Evolutionary conservation across 495 filamentous ascomycete species (phyloP).

Genomic region (Aspergillus heteromorphus): DNA sequence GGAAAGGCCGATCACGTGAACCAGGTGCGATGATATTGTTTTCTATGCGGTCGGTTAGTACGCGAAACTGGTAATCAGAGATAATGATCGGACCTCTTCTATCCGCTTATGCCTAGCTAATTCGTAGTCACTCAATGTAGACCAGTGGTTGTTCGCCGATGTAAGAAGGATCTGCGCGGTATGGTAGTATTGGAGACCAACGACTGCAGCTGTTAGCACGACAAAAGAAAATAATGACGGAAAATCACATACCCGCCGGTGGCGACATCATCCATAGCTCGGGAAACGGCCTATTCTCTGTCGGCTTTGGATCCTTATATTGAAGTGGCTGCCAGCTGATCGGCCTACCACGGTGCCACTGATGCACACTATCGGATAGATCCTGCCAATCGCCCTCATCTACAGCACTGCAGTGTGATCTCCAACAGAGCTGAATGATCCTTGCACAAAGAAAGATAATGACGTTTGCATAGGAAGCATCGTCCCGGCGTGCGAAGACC

Average conservation of each 20-base stretch:
- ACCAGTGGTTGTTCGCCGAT: constrained; percentile 21
- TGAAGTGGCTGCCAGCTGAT: constrained; percentile 34
- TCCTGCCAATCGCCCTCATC: constrained; percentile 20
- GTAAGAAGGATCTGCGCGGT: constrained; percentile 31
- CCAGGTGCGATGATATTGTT: constrained; percentile 27
- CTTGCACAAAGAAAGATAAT: constrained; percentile 34
- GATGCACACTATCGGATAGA: constrained; percentile 22
- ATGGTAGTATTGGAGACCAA: constrained; percentile 37
- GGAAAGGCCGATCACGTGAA: constrained; percentile 31
- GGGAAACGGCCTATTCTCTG: constrained; percentile 28
- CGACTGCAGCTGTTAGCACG: constrained; percentile 15
- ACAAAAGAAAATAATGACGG: not conserved
- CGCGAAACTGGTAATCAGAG: not conserved
- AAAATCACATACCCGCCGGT: constrained; percentile 30
- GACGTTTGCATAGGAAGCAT: constrained; percentile 30
- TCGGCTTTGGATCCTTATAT: constrained; percentile 24
- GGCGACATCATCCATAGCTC: constrained; percentile 39
- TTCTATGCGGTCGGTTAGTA: not conserved
- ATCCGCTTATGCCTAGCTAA: constrained; percentile 23
- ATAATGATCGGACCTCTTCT: constrained; percentile 22
- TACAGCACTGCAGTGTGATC: constrained; percentile 15
- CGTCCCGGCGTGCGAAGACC: constrained; percentile 30
- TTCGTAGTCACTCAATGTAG: constrained; percentile 23
- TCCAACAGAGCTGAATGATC: constrained; percentile 29
- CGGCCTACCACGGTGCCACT: constrained; percentile 27